Percentiles rank a stretch among this genome's conserved stretches.
Conservation (phyloP, 1,139 yeast species). For the Taiozyma onychis region DNA sequence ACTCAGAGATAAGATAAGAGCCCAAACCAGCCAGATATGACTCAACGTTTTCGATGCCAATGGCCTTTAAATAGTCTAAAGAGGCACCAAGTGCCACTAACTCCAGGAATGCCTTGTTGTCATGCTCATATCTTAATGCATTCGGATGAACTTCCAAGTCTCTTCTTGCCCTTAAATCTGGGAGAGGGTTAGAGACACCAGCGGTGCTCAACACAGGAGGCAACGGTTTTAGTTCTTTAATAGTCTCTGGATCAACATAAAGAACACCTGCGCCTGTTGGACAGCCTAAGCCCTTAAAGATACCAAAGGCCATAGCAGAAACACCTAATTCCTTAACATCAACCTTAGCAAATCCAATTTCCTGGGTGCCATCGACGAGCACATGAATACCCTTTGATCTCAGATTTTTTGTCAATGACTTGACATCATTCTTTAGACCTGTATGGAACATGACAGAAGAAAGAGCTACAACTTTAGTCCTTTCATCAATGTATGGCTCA, state of each 20-base stretch:
- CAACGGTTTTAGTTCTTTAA: not conserved
- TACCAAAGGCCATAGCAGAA: not conserved
- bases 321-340: not conserved
- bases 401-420: not conserved
- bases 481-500: not conserved
- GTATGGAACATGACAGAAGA: slow-evolving; percentile 1
- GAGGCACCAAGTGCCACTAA: not conserved
- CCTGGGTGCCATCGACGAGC: not conserved
- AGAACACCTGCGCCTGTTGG: not conserved
- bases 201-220: not conserved
- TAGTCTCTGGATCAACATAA: not conserved
- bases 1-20: not conserved
- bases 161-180: not conserved
- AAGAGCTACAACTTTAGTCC: slow-evolving; percentile 4
- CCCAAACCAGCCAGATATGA: not conserved
- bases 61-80: not conserved
- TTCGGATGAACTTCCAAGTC: not conserved
- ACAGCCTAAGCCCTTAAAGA: not conserved
- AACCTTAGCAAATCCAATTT: not conserved
- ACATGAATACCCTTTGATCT: not conserved
- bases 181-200: not conserved
- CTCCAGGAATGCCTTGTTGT: not conserved
- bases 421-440: not conserved
- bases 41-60: not conserved
- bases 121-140: slow-evolving; percentile 1